These are phyloP conservation scores for Mucor racemosus DNA, from an alignment of 371 early-diverging fungal species.

Conservation along the genomic window DNA sequence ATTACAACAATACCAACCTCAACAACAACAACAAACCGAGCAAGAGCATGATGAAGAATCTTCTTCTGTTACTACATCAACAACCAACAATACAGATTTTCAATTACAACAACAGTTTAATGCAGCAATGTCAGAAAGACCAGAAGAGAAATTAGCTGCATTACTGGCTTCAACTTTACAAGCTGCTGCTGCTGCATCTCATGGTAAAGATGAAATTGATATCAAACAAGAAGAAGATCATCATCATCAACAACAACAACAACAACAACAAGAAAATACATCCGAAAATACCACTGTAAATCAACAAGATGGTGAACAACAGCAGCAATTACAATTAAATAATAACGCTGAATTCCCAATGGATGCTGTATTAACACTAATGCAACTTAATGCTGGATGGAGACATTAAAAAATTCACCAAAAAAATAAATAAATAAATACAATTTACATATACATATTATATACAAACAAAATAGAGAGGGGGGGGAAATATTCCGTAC, in stretches of 20 bases:
- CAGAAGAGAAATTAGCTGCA: constrained; percentile 37
- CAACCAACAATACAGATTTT: not conserved
- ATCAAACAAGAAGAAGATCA: not conserved
- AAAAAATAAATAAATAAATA: constrained; percentile 10
- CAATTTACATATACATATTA: no score
- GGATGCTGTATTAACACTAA: constrained; percentile 69
- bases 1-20: constrained; percentile 37
- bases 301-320: not conserved
- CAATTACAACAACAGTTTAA: constrained; percentile 6
- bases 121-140: constrained; percentile 14
- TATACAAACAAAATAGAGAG: not conserved
- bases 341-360: constrained; percentile 58
- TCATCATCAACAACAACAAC: not conserved
- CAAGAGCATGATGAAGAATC: not conserved
- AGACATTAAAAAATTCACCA: constrained; percentile 38
- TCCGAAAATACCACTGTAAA: not conserved
- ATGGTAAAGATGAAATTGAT: not conserved
- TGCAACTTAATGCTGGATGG: constrained; percentile 69
- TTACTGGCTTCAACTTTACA: constrained; percentile 28
- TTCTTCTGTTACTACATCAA: not conserved
- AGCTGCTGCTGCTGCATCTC: constrained; percentile 27
- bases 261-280: not conserved
- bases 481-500: not conserved
- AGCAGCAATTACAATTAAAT: constrained; percentile 19
- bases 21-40: constrained; percentile 8